phyloP scores from a whole-genome alignment of 2,329 filamentous ascomycete genomes.

The Colletotrichum destructivum region DNA sequence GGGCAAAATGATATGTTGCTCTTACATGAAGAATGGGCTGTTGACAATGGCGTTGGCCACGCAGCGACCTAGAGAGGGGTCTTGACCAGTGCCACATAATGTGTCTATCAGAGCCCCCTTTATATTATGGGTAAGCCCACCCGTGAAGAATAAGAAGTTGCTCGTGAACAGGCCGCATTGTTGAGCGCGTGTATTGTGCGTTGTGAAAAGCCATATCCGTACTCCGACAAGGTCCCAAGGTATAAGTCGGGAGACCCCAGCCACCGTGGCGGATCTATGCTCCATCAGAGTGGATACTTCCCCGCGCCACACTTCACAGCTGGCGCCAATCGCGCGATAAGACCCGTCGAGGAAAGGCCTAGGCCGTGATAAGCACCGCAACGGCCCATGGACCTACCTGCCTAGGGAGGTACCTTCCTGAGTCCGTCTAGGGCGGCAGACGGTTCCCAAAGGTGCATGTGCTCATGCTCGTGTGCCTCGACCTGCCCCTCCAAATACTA shows the following conservation, averaged over 20 bases:
- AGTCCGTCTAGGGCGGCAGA: conserved; percentile 22
- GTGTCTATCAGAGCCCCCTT: neutral
- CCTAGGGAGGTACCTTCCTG: conserved; percentile 3
- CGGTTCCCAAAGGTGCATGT: conserved; percentile 37
- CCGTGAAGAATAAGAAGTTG: neutral
- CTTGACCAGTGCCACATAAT: neutral
- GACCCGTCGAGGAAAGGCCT: conserved; percentile 20
- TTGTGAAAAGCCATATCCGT: neutral
- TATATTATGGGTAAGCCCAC: too few relatives aligned
- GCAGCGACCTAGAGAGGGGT: neutral
- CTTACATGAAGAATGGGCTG: too few relatives aligned
- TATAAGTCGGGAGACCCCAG: conserved; percentile 30
- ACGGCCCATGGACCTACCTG: too few relatives aligned
- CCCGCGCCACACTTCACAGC: conserved; percentile 29
- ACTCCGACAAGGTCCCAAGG: neutral
- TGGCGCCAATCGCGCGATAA: conserved; percentile 41
- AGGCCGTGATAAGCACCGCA: conserved; percentile 31
- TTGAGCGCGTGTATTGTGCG: too few relatives aligned
- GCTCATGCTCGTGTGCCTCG: conserved; percentile 40
- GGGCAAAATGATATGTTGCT: neutral
- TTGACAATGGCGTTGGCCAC: neutral
- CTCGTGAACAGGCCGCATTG: neutral
- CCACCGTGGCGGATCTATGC: conserved; percentile 33
- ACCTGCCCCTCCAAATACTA: conserved; percentile 40
- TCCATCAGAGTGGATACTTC: neutral